Percentiles rank a stretch among this genome's conserved stretches.
Conservation (phyloP, 345 rosid species). For the Hypericum perforatum region DNA sequence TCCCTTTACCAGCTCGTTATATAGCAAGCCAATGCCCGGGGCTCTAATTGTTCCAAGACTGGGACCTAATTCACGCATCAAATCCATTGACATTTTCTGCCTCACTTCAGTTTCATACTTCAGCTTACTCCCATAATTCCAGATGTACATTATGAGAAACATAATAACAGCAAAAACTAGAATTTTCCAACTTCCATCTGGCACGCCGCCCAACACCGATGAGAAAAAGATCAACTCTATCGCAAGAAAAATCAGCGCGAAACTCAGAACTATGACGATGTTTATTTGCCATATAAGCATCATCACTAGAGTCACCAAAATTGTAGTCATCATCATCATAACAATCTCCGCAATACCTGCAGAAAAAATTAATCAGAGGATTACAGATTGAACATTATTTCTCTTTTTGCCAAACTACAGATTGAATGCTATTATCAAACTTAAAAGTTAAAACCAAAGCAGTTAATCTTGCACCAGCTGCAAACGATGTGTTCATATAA, state of each 20-base stretch:
- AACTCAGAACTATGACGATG: constrained; percentile 62
- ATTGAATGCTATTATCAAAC: no score
- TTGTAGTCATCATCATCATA: constrained; percentile 97
- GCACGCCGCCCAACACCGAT: constrained; percentile 14
- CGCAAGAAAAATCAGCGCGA: constrained; percentile 62
- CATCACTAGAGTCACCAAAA: constrained; percentile 87
- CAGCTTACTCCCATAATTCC: constrained; percentile 15
- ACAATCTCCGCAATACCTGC: constrained; percentile 96
- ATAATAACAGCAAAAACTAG: constrained; percentile 12
- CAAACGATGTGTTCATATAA: no score
- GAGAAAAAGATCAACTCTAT: constrained; percentile 13
- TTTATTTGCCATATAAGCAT: constrained; percentile 99
- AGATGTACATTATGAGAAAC: constrained; percentile 10
- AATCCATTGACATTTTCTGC: constrained; percentile 13
- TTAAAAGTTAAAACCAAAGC: no score
- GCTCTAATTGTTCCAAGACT: constrained; percentile 13
- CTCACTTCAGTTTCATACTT: constrained; percentile 13
- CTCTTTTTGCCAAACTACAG: no score
- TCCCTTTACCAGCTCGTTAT: constrained; percentile 10
- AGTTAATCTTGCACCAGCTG: no score
- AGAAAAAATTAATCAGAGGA: constrained; percentile 11
- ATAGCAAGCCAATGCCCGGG: constrained; percentile 17
- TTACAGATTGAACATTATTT: no score
- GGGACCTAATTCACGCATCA: constrained; percentile 9
- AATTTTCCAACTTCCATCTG: constrained; percentile 16